These are phyloP conservation scores for Cytospora mali DNA, from an alignment of 2,329 filamentous ascomycete genomes.

Conservation along the genomic window DNA sequence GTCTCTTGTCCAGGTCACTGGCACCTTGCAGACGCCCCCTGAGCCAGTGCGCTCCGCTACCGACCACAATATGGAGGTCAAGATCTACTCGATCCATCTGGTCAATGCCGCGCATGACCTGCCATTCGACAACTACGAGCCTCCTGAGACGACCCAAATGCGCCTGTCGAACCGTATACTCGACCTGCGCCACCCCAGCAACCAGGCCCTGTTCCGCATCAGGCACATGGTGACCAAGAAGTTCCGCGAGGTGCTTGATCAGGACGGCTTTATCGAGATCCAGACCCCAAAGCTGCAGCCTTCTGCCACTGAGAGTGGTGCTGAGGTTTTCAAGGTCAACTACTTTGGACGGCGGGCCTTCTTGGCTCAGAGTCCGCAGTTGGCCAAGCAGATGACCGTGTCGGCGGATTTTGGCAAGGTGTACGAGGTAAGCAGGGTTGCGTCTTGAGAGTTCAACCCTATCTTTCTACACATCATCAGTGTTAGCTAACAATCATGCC, in stretches of 20 bases:
- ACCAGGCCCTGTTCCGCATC: conserved; percentile 85
- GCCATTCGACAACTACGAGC: conserved; percentile 54
- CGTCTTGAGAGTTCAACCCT: not conserved
- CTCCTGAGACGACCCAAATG: conserved; percentile 56
- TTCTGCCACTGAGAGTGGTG: conserved; percentile 85
- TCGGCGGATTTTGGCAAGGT: conserved; percentile 87
- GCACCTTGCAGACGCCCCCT: conserved; percentile 71
- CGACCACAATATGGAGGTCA: conserved; percentile 75
- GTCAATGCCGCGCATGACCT: conserved; percentile 53
- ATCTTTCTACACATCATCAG: not conserved
- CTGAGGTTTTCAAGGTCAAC: conserved; percentile 87
- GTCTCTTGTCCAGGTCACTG: conserved; percentile 75
- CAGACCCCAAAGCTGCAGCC: conserved; percentile 92
- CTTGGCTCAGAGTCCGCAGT: conserved; percentile 86
- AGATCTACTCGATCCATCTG: conserved; percentile 60
- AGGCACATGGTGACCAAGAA: conserved; percentile 78
- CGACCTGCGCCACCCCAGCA: conserved; percentile 81
- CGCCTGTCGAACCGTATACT: conserved; percentile 77
- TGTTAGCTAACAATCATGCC: conserved; percentile 3
- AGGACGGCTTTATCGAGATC: conserved; percentile 84
- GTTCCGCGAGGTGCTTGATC: conserved; percentile 77
- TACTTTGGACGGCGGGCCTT: conserved; percentile 90
- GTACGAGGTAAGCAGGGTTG: conserved; percentile 62
- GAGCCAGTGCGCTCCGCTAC: conserved; percentile 75
- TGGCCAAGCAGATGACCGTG: conserved; percentile 92